phyloP scores from a whole-genome alignment of 2,329 filamentous ascomycete species.

The Alternaria incomplexa region DNA sequence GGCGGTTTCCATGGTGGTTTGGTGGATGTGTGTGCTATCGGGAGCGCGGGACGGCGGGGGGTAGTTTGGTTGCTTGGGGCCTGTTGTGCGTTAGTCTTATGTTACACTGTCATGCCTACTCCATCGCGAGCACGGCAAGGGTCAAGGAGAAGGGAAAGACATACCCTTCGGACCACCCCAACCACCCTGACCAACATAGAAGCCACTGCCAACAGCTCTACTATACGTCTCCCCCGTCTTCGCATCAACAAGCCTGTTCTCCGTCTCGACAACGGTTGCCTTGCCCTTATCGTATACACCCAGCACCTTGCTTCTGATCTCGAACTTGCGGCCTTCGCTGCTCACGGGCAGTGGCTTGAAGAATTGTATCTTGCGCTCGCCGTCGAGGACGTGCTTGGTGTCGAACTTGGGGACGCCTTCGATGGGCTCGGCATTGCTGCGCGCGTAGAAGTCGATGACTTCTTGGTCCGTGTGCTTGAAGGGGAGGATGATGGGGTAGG shows the following conservation, averaged over 20 bases:
- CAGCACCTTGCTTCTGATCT: slow-evolving; percentile 77
- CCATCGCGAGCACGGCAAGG: background rate
- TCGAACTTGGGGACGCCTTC: slow-evolving; percentile 80
- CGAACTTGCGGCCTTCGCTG: slow-evolving; percentile 75
- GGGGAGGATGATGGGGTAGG: slow-evolving; percentile 81
- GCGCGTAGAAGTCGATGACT: slow-evolving; percentile 82
- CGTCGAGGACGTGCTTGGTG: slow-evolving; percentile 75
- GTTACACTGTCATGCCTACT: background rate
- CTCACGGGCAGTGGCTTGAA: slow-evolving; percentile 75
- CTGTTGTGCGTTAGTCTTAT: slow-evolving; percentile 24
- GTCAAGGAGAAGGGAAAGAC: slow-evolving; percentile 6
- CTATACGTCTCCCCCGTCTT: slow-evolving; percentile 73
- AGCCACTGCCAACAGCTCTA: slow-evolving; percentile 71
- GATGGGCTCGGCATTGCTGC: slow-evolving; percentile 70
- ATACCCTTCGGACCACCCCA: slow-evolving; percentile 90
- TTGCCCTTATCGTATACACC: slow-evolving; percentile 92
- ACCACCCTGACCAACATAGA: slow-evolving; percentile 79
- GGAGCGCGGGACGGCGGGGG: slow-evolving; percentile 76
- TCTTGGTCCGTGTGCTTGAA: slow-evolving; percentile 81
- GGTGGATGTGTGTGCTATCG: slow-evolving; percentile 72
- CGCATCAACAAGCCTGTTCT: slow-evolving; percentile 77
- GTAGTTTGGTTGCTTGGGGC: slow-evolving; percentile 76
- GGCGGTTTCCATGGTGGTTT: slow-evolving; percentile 74
- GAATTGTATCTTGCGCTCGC: slow-evolving; percentile 80
- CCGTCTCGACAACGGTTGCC: slow-evolving; percentile 79